Base-by-base conservation (phyloP, 495 filamentous ascomycete genomes). In the Xeromyces bisporus region DNA sequence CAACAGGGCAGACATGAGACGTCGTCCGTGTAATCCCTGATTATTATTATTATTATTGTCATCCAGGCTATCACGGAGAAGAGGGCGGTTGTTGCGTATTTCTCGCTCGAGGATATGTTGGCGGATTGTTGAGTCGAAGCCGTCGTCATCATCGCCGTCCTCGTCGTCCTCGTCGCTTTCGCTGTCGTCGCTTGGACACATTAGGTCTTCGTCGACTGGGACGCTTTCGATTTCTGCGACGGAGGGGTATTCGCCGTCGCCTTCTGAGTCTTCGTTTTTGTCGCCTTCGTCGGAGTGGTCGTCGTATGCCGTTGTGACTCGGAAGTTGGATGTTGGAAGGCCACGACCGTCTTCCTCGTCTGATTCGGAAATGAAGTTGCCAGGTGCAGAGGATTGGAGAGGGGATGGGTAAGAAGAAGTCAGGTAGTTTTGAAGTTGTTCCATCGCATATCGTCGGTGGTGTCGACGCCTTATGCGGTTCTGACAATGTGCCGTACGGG, bases 401-500 rank as follows among this genome's bases (percentile, higher is more conserved):
- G 56, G 58, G 18, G 56, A 31, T 23, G 55, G 51, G 31, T n/a
- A n/a, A n/a, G 42, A 53, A 14, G 50, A 40, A 29, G 41, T 55
- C 14, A 61, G 28, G 14, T 62, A 61, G 36, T 61, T 58, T 25
- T 58, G 51, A 7, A 56, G 61, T n/a, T 56, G 53, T 28, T 44
- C 48, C 26, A 53, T 31, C n/a, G n/a, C n/a, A n/a, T n/a, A n/a
- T n/a, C n/a, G n/a, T n/a, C 50, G 52, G 24, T 50, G 50, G 26
- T 41, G 27, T 23, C 47, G 42, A 15, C 44, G 50, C 13, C 40
- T 36, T 17, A 47, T 44, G 24, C 43, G 51, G 15, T 36, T 75
- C 35, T 82, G 71, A 41, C 87, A 89, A 28, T 68, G 63, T 7
- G 77, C 71, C 4, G 84, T 87, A 29, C 78, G 68, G 20, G 58